Conservation (phyloP, 2,329 filamentous ascomycete genomes). For the Chaetomium globosum region DNA sequence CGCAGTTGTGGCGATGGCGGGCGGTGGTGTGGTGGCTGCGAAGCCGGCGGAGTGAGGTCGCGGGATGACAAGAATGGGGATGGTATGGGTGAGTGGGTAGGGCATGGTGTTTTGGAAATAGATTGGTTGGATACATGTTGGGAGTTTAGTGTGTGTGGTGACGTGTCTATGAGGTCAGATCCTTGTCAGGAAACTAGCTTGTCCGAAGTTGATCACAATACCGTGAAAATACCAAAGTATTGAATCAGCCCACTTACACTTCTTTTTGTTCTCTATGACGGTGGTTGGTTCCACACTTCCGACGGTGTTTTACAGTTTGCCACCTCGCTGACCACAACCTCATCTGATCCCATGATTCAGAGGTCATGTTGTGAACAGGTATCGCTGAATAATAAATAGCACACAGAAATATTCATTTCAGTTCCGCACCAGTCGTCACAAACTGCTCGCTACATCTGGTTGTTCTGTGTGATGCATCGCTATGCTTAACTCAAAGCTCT, state of each 20-base stretch:
- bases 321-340: too few relatives aligned
- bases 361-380: too few relatives aligned
- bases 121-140: neutral
- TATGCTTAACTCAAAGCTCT: neutral
- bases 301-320: too few relatives aligned
- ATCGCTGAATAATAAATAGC: too few relatives aligned
- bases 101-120: neutral
- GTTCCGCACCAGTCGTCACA: neutral
- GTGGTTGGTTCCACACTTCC: neutral
- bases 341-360: too few relatives aligned
- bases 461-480: neutral
- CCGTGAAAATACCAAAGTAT: too few relatives aligned
- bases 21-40: neutral
- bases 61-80: neutral
- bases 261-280: neutral
- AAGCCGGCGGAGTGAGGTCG: neutral
- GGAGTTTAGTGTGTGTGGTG: neutral
- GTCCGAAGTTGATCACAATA: too few relatives aligned
- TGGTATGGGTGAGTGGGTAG: neutral
- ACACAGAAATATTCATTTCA: too few relatives aligned
- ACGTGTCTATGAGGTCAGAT: too few relatives aligned
- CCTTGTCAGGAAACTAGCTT: too few relatives aligned
- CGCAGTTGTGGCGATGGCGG: conserved; percentile 19
- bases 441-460: neutral
- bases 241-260: too few relatives aligned